phyloP scores from a whole-genome alignment of 177 flowering plant species.

The Vitis hybrid region DNA sequence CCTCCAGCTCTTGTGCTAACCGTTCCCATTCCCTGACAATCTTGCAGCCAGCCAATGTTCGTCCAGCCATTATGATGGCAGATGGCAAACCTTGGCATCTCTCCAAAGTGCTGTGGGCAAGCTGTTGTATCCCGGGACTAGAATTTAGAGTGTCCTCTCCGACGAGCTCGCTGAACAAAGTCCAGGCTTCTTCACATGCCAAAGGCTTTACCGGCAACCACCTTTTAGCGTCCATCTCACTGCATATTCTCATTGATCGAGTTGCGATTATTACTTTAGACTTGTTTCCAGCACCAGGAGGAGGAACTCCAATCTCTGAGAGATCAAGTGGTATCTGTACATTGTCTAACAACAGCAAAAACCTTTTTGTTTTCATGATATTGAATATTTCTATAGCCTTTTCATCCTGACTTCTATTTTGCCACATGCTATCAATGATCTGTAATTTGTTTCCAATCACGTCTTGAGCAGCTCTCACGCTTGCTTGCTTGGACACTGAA shows the following conservation, averaged over 20 bases:
- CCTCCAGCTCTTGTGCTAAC: too few relatives aligned
- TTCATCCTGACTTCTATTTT: background rate
- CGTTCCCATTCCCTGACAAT: too few relatives aligned
- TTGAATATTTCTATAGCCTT: too few relatives aligned
- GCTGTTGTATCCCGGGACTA: too few relatives aligned
- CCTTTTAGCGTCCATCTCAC: background rate
- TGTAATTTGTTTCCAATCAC: constrained; percentile 4
- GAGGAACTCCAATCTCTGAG: constrained; percentile 15
- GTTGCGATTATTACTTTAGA: constrained; percentile 22
- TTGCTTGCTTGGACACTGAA: constrained; percentile 6
- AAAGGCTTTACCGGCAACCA: too few relatives aligned
- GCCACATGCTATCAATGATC: background rate
- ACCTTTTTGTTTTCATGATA: constrained; percentile 3
- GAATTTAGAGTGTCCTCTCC: too few relatives aligned
- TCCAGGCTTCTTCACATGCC: too few relatives aligned
- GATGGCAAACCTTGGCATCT: too few relatives aligned
- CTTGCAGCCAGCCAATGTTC: too few relatives aligned
- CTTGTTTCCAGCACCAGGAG: background rate
- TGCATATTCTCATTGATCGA: background rate
- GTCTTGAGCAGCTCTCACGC: background rate
- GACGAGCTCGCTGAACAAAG: too few relatives aligned
- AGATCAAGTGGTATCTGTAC: constrained; percentile 14
- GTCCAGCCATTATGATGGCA: too few relatives aligned
- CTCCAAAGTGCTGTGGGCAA: too few relatives aligned
- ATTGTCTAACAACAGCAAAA: constrained; percentile 23